Percentiles rank a stretch among this genome's conserved stretches.
phyloP scores from a whole-genome alignment of 352 stramenopile species.

The Globisporangium radiosum region DNA sequence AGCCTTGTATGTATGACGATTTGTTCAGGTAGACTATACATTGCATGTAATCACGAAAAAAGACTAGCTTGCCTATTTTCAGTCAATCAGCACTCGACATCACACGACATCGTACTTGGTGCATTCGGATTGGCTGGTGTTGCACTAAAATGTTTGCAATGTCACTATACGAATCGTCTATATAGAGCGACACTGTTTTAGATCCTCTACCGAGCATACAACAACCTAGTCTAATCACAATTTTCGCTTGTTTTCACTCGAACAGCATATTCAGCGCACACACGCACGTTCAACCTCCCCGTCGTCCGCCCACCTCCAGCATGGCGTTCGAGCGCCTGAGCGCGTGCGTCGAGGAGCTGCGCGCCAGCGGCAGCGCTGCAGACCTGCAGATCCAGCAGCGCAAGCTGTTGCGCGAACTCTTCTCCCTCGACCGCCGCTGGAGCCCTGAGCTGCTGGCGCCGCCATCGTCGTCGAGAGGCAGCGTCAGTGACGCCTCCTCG shows the following conservation, averaged over 20 bases:
- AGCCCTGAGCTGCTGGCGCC: slow-evolving; percentile 26
- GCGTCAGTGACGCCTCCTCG: slow-evolving; percentile 7
- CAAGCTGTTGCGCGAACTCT: slow-evolving; percentile 46
- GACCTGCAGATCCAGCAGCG: slow-evolving; percentile 28
- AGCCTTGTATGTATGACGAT: too few species aligned
- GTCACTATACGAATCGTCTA: too few species aligned
- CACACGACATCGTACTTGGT: too few species aligned
- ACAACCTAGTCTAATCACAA: too few species aligned
- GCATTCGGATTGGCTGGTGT: too few species aligned
- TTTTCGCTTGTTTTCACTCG: background rate
- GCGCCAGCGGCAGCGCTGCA: slow-evolving; percentile 17
- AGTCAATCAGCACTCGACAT: too few species aligned
- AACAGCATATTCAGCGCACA: background rate
- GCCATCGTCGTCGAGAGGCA: background rate
- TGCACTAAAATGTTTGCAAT: too few species aligned
- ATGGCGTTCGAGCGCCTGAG: slow-evolving; percentile 47
- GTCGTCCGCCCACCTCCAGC: background rate
- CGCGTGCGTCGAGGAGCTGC: slow-evolving; percentile 42
- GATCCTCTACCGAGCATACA: too few species aligned
- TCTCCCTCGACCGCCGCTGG: slow-evolving; percentile 54
- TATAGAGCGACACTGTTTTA: too few species aligned
- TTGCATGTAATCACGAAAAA: too few species aligned
- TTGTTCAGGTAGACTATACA: too few species aligned
- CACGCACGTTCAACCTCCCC: background rate
- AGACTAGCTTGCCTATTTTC: too few species aligned